Percentiles rank a stretch among this genome's conserved stretches.
Evolutionary conservation across 83 land plant species (phyloP).

Genomic region (Thuja plicata): DNA sequence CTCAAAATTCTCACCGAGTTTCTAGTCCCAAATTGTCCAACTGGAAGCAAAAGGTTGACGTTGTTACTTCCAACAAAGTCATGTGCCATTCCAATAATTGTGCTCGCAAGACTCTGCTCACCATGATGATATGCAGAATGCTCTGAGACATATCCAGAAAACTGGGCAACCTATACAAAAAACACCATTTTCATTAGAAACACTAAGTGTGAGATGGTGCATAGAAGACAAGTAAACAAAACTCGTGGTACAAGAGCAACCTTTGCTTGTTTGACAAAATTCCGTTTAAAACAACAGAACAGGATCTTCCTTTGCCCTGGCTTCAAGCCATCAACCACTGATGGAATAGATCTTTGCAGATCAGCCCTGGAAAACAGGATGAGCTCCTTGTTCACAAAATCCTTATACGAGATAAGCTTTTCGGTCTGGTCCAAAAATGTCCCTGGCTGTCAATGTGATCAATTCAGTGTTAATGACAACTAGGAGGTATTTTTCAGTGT

Average conservation of each 20-base stretch:
- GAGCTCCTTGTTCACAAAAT: conserved; percentile 94
- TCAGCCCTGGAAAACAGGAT: conserved; percentile 96
- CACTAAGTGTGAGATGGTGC: neutral
- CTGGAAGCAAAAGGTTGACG: conserved; percentile 83
- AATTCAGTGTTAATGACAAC: neutral
- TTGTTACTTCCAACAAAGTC: conserved; percentile 98
- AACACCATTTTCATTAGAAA: neutral
- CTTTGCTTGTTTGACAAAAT: conserved; percentile 89
- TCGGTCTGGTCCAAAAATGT: conserved; percentile 82
- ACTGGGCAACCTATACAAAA: conserved; percentile 81
- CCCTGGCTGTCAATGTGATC: conserved; percentile 68
- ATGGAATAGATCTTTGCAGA: conserved; percentile 92
- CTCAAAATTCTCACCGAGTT: conserved; percentile 44
- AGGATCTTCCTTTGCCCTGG: conserved; percentile 98
- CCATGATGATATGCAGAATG: conserved; percentile 99
- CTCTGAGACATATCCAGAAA: conserved; percentile 98
- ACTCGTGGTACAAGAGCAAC: conserved; percentile 17
- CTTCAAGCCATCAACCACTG: conserved; percentile 97
- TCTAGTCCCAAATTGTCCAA: conserved; percentile 96
- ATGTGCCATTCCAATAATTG: conserved; percentile 99
- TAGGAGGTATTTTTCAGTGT: no score
- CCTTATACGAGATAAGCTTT: conserved; percentile 80
- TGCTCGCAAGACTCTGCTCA: conserved; percentile 92
- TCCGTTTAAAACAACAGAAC: conserved; percentile 93
- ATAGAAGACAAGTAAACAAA: conserved; percentile 1